Conservation (phyloP, 179 eudicot genomes). For the Dionaea muscipula region DNA sequence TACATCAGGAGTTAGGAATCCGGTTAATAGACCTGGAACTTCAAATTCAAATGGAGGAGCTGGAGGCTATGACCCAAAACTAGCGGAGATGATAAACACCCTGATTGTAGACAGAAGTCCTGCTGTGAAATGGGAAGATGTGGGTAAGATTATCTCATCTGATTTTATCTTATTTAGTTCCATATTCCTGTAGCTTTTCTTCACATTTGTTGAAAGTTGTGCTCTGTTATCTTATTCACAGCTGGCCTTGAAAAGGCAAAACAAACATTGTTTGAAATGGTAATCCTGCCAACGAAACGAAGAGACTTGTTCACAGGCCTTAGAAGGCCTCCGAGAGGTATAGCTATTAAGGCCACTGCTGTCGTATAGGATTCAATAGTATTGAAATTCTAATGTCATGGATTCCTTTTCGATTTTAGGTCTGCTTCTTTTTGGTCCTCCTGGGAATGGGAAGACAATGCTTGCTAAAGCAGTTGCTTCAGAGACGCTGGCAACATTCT, state of each 20-base stretch:
- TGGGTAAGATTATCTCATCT: conserved; percentile 44
- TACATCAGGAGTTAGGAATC: conserved; percentile 25
- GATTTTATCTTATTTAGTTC: conserved; percentile 7
- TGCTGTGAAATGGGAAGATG: conserved; percentile 95
- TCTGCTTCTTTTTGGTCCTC: conserved; percentile 96
- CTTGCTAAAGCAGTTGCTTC: conserved; percentile 99
- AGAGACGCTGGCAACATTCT: conserved; percentile 83
- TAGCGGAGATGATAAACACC: conserved; percentile 86
- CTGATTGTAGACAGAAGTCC: conserved; percentile 88
- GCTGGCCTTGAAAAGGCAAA: conserved; percentile 99
- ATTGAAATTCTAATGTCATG: neutral
- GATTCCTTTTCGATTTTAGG: conserved; percentile 33
- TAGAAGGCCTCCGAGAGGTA: conserved; percentile 91
- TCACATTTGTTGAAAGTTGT: neutral
- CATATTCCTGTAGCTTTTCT: conserved; percentile 1
- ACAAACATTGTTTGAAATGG: conserved; percentile 90
- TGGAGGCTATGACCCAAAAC: conserved; percentile 55
- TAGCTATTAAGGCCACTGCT: conserved; percentile 5
- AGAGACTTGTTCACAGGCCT: conserved; percentile 93
- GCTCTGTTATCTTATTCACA: conserved; percentile 21
- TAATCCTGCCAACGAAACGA: conserved; percentile 79
- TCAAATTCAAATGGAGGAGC: conserved; percentile 43
- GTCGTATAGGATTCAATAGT: neutral
- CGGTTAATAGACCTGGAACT: conserved; percentile 21
- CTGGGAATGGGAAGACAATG: conserved; percentile 98